phyloP scores from a whole-genome alignment of 139 green algal genomes.

The Micractinium conductrix region DNA sequence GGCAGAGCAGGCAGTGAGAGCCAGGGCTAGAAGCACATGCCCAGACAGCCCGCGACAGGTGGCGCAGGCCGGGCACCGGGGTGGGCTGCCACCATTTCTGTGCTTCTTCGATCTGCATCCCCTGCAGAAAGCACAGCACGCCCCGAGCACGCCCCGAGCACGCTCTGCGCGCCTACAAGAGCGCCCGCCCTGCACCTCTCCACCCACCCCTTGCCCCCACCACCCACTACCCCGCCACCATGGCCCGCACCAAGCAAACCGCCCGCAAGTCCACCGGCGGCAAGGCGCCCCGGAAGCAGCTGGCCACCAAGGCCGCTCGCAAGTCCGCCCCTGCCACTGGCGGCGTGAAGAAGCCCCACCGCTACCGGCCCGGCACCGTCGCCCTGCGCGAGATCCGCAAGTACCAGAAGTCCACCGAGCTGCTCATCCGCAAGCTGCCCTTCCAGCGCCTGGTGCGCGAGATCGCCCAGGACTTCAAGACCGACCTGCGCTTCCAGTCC shows the following conservation, averaged over 20 bases:
- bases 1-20: not conserved
- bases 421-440: slow-evolving; percentile 91
- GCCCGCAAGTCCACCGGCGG: slow-evolving; percentile 86
- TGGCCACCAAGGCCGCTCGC: slow-evolving; percentile 90
- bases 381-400: slow-evolving; percentile 93
- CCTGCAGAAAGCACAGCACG: no score
- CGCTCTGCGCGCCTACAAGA: no score
- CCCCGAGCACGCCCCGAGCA: no score
- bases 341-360: slow-evolving; percentile 92
- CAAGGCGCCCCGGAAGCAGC: slow-evolving; percentile 86
- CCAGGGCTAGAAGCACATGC: not conserved
- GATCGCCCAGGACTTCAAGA: slow-evolving; percentile 99
- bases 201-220: no score
- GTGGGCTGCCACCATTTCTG: no score
- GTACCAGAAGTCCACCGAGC: slow-evolving; percentile 94
- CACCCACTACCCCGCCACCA: no score
- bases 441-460: slow-evolving; percentile 97
- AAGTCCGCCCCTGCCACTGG: slow-evolving; percentile 91
- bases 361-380: slow-evolving; percentile 91
- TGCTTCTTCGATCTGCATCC: no score
- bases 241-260: slow-evolving; percentile 92
- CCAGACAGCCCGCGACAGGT: not conserved
- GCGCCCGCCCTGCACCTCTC: no score
- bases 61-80: no score
- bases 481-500: slow-evolving; percentile 97